Percentiles rank a stretch among this genome's conserved stretches.
These are phyloP conservation scores for Omphalea diandra DNA, from an alignment of 441 rosid species.

Conservation along the genomic window DNA sequence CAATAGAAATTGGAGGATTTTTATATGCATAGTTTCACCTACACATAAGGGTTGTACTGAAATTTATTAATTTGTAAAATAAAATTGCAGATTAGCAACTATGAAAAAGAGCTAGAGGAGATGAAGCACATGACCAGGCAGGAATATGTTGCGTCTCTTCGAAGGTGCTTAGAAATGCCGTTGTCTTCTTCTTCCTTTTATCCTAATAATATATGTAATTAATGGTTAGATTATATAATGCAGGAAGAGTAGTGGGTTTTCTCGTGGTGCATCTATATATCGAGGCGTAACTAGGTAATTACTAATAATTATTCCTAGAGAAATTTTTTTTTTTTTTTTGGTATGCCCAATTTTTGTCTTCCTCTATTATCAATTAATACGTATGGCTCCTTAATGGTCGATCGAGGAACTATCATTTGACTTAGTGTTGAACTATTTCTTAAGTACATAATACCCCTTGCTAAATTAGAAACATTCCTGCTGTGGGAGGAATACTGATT, in stretches of 20 bases:
- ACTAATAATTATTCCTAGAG: too few species aligned
- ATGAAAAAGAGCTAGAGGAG: constrained; percentile 81
- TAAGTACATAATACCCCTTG: too few species aligned
- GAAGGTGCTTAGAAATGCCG: constrained; percentile 47
- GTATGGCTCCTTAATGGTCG: too few species aligned
- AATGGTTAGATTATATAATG: constrained; percentile 8
- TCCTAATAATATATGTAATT: neutral
- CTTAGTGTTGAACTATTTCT: too few species aligned
- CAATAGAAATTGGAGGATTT: neutral
- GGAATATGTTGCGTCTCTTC: constrained; percentile 85
- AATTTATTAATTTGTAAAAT: neutral
- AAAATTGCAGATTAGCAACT: constrained; percentile 51
- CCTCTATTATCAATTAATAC: too few species aligned
- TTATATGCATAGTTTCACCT: constrained; percentile 6
- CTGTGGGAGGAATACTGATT: too few species aligned
- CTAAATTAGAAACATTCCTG: too few species aligned
- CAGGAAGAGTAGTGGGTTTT: constrained; percentile 98
- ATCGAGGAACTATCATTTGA: too few species aligned
- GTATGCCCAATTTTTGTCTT: too few species aligned
- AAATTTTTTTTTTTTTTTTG: too few species aligned
- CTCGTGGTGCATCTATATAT: constrained; percentile 95
- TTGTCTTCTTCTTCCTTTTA: neutral
- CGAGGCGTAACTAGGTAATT: constrained; percentile 91
- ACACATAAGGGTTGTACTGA: neutral
- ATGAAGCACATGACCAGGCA: constrained; percentile 96